Percentiles rank a stretch among this genome's conserved stretches.
phyloP scores from a whole-genome alignment of 208 protist genomes.

The Leishmania amazonensis region DNA sequence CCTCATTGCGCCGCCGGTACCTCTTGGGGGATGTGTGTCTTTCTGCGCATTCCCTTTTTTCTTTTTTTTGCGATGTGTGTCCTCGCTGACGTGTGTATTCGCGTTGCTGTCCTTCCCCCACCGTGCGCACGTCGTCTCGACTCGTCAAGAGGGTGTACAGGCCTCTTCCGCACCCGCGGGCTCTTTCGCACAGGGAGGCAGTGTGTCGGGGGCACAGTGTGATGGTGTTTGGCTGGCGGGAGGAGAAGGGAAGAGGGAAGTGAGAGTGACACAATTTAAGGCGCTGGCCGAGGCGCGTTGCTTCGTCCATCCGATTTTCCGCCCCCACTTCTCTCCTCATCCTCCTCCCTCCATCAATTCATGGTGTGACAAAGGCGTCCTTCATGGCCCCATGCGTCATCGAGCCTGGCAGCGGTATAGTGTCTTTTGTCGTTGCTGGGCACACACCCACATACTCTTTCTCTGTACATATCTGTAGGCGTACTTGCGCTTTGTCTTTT shows the following conservation, averaged over 20 bases:
- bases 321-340: neutral
- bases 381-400: neutral
- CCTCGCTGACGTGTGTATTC: neutral
- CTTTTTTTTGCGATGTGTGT: neutral
- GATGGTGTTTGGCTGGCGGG: neutral
- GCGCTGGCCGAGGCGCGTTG: neutral
- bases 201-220: neutral
- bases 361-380: neutral
- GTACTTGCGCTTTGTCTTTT: neutral
- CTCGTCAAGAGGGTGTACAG: neutral
- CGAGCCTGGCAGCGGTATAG: neutral
- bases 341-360: neutral
- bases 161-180: neutral
- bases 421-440: too few species aligned
- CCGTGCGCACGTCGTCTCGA: neutral
- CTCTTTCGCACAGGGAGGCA: neutral
- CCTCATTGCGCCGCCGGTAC: slow-evolving; percentile 1
- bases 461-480: neutral
- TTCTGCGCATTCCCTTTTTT: neutral
- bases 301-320: neutral
- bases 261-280: neutral
- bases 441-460: neutral
- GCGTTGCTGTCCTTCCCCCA: neutral
- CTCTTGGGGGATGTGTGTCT: neutral
- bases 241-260: neutral